A percentile compares a stretch with the other conserved stretches of the same genome.
Conservation (phyloP, 140 eudicot genomes). For the Flaveria floridana region DNA sequence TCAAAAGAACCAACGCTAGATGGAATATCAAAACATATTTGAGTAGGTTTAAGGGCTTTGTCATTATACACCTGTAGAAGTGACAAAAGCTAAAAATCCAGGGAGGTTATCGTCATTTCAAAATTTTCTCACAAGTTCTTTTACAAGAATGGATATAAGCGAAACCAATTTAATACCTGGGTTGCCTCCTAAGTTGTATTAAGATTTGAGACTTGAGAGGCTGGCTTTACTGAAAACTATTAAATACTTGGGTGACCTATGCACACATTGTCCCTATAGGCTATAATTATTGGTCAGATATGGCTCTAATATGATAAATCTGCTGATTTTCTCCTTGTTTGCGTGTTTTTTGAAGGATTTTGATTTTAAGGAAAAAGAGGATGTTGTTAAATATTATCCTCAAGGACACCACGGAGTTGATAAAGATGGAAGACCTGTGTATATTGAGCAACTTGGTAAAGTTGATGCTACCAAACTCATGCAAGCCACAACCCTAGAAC, state of each 20-base stretch:
- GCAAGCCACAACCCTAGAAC: conserved; percentile 91
- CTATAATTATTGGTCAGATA: neutral
- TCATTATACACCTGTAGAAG: neutral
- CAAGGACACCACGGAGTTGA: conserved; percentile 99
- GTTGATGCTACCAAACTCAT: conserved; percentile 84
- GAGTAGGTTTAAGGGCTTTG: neutral
- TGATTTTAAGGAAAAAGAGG: conserved; percentile 81
- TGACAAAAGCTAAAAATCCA: neutral
- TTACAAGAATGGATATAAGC: neutral
- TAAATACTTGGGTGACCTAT: neutral
- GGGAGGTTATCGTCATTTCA: neutral
- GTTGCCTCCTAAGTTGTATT: neutral
- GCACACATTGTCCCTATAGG: neutral
- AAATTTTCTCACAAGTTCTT: neutral
- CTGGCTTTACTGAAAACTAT: neutral
- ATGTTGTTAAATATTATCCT: conserved; percentile 80
- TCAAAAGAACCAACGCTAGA: neutral
- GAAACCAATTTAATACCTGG: neutral
- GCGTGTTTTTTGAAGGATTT: conserved; percentile 51
- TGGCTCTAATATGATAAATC: conserved; percentile 7
- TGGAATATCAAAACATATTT: neutral
- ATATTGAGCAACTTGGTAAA: conserved; percentile 84
- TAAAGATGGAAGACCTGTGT: conserved; percentile 87
- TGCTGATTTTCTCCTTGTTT: conserved; percentile 19
- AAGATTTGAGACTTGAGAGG: neutral